Base-by-base conservation (phyloP, 257 asterid species). In the Oldenlandia corymbosa region DNA sequence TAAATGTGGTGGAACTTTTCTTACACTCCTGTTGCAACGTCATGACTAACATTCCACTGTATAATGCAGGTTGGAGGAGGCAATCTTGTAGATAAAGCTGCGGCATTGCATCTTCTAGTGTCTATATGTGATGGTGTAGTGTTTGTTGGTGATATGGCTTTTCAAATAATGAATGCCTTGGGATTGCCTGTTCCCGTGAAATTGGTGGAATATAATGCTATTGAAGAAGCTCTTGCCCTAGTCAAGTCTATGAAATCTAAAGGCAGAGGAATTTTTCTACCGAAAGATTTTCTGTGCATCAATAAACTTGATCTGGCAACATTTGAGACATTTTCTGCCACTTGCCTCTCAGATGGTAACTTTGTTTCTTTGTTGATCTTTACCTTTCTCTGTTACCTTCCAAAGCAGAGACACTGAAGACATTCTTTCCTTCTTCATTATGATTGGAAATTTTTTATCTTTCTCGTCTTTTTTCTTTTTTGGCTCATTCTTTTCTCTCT, bases 61-160 rank as follows among this genome's bases (percentile, higher is more conserved):
- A 53, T 57, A 51, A 54, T 65, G 74, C 96, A 92, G 97, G 78
- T 92, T 63, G 86, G 95, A 30, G 99, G 99, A 63, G 83, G 85
- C 48, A 84, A 81, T 73, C 85, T 92, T 60, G 73, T 72, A 48
- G 83, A 69, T 28, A 92, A 92, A 84, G 89, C 84, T 69, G 81
- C 75, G 37, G 96, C 95, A 30, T 48, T 89, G 78, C 79, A 28
- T 30, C 70, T 75, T 64, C 76, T 92, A 64, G 83, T 80, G 65
- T 80, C 89, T 68, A 68, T 23, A 46, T 92, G 99, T 79, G 97
- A 92, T 69, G 91, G 93, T 65, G 71, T 92, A 46, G 73, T 85
- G 48, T 89, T 92, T 81, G 84, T 89, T 72, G 99, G 99, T 62
- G 73, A 69, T 70, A 78, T 88, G 80, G 94, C 88, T 42, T 89